These are phyloP conservation scores for Alternaria triticina DNA, from an alignment of 2,329 filamentous ascomycete species.

Conservation along the genomic window DNA sequence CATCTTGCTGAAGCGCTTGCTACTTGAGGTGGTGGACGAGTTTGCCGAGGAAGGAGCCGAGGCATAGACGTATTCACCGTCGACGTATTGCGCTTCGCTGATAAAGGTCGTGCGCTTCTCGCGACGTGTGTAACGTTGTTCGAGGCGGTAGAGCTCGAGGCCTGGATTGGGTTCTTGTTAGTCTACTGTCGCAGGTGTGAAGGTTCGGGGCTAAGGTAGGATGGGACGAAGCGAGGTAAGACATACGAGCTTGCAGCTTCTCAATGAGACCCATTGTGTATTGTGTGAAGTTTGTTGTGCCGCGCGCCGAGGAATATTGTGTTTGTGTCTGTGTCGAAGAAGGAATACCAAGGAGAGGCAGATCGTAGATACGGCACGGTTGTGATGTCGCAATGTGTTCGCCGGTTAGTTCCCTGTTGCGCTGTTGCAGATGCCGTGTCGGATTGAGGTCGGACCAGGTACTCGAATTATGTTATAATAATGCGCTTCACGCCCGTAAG, in stretches of 20 bases:
- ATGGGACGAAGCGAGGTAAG: slow-evolving; percentile 8
- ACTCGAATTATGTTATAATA: neutral
- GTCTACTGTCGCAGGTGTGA: neutral
- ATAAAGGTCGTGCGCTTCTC: slow-evolving; percentile 89
- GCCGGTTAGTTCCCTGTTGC: slow-evolving; percentile 28
- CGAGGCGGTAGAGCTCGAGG: slow-evolving; percentile 91
- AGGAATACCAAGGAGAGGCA: slow-evolving; percentile 12
- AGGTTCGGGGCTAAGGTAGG: slow-evolving; percentile 6
- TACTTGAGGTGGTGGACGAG: slow-evolving; percentile 32
- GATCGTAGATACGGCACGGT: slow-evolving; percentile 24
- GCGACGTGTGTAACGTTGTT: slow-evolving; percentile 91
- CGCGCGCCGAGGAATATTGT: slow-evolving; percentile 12
- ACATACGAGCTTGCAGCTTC: slow-evolving; percentile 50
- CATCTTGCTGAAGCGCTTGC: slow-evolving; percentile 44
- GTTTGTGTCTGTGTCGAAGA: slow-evolving; percentile 12
- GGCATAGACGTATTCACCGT: slow-evolving; percentile 90
- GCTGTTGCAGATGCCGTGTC: slow-evolving; percentile 31
- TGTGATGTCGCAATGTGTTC: slow-evolving; percentile 9
- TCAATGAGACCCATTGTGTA: slow-evolving; percentile 49
- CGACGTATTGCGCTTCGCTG: slow-evolving; percentile 88
- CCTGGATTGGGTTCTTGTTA: slow-evolving; percentile 51
- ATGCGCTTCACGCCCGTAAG: neutral
- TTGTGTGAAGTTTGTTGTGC: slow-evolving; percentile 9
- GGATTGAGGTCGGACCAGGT: slow-evolving; percentile 5
- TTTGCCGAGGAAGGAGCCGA: slow-evolving; percentile 44